Base-by-base conservation (phyloP, 1,284 basidiomycete genomes). In the Ustilago curta region DNA sequence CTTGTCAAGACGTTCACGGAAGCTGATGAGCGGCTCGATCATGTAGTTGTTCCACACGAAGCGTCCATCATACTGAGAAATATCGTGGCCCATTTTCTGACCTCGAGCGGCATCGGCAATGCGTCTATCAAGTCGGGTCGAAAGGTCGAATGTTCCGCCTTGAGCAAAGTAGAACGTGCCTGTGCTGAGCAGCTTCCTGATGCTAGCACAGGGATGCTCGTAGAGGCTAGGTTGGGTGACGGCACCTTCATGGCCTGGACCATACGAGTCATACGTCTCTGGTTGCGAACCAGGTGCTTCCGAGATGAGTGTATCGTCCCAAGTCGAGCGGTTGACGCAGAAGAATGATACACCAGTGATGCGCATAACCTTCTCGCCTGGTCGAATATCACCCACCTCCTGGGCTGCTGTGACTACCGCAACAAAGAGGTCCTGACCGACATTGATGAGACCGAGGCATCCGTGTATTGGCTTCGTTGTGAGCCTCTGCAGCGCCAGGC, bases 81-180 rank as follows among this genome's bases (percentile, higher is more conserved):
- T 51, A 39, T 69, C 59, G 27, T 71, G 64, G 21, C 55, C 54
- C 47, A 60, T 75, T 53, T 67, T 63, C 56, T 70, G 76, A 21
- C 67, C 65, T 58, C 8, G 39, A 23, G 59, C n/a, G 47, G 84
- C 85, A 54, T 86, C 81, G 61, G 89, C 87, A 76, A 90, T 86
- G 14, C 59, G 59, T 42, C 70, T 59, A 48, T 80, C 69, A 9
- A 82, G 74, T 5, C 76, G 61, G 18, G 80, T 79, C 9, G 78
- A 80, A 27, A 99, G 88, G 85, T 99, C 95, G 91, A 95, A 97
- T 14, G 89, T 88, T 5, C 91, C 89, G 70, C 90, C 90, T 21
- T 90, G 83, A 5, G 96, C 91, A 83, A 93, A 97, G 86, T 97
- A 99, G 87, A 99, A 99, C 1, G 92, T 91, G 4, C 95, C 95